These are phyloP conservation scores for Pichia sp. DNA, from an alignment of 1,139 yeast genomes.

Conservation along the genomic window DNA sequence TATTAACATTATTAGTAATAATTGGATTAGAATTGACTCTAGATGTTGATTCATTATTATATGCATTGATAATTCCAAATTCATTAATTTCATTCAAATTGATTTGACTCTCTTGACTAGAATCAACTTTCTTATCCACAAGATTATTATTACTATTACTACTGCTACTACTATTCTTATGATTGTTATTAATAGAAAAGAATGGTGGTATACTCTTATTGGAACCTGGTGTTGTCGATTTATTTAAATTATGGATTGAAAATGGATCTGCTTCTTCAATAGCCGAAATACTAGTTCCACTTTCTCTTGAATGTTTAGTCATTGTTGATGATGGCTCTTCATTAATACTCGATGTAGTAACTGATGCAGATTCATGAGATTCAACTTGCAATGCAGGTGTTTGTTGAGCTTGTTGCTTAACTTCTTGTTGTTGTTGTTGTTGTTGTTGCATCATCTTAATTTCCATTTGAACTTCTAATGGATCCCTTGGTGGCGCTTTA, in stretches of 20 bases:
- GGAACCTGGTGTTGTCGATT: constrained; percentile 2
- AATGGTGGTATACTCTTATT: constrained; percentile 8
- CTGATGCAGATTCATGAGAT: neutral
- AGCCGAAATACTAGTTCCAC: neutral
- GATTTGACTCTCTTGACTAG: neutral
- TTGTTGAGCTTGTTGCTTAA: neutral
- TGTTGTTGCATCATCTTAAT: constrained; percentile 11
- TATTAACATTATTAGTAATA: neutral
- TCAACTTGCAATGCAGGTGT: neutral
- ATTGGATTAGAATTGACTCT: neutral
- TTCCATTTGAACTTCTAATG: constrained; percentile 19
- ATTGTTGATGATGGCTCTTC: neutral
- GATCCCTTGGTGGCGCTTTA: constrained; percentile 21
- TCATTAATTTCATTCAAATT: neutral
- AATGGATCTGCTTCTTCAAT: constrained; percentile 14
- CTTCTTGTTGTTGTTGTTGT: constrained; percentile 12
- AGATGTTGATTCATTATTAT: neutral
- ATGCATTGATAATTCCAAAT: constrained; percentile 1
- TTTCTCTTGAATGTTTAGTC: neutral
- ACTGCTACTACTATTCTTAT: too few relatives aligned
- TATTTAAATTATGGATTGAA: constrained; percentile 6
- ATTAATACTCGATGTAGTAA: neutral
- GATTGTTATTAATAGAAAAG: neutral
- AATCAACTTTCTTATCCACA: too few relatives aligned
- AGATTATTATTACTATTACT: too few relatives aligned